phyloP scores from a whole-genome alignment of 179 eudicot genomes.

The Drosera spatulata region DNA sequence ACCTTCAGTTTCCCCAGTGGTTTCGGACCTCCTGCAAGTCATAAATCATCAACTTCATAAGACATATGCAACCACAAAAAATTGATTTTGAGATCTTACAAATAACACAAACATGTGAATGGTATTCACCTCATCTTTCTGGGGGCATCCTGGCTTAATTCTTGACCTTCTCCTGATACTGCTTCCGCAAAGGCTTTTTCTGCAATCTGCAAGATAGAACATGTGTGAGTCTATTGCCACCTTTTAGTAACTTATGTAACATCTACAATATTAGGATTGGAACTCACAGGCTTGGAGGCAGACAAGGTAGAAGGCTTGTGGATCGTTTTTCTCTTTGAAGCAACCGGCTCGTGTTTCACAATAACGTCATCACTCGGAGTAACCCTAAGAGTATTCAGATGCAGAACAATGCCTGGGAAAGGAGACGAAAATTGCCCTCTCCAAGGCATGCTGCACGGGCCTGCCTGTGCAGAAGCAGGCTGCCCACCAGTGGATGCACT shows the following conservation, averaged over 20 bases:
- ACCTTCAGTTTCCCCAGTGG: slow-evolving; percentile 36
- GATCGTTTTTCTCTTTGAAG: slow-evolving; percentile 39
- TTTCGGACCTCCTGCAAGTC: slow-evolving; percentile 46
- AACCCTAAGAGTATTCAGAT: slow-evolving; percentile 72
- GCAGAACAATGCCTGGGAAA: slow-evolving; percentile 84
- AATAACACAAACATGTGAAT: background rate
- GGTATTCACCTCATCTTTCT: slow-evolving; percentile 58
- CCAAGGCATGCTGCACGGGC: slow-evolving; percentile 13
- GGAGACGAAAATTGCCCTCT: slow-evolving; percentile 28
- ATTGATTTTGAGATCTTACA: background rate
- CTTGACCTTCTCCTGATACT: slow-evolving; percentile 20
- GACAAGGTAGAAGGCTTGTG: slow-evolving; percentile 24
- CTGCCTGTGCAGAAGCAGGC: slow-evolving; percentile 18
- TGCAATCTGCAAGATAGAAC: slow-evolving; percentile 1
- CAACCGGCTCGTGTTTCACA: slow-evolving; percentile 29
- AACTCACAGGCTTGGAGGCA: slow-evolving; percentile 9
- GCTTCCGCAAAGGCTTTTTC: slow-evolving; percentile 40
- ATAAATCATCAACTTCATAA: slow-evolving; percentile 2
- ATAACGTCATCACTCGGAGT: slow-evolving; percentile 39
- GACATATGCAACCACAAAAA: background rate
- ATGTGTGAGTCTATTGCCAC: slow-evolving; percentile 11
- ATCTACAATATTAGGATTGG: slow-evolving; percentile 20
- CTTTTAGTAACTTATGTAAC: slow-evolving; percentile 15
- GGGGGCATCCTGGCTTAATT: slow-evolving; percentile 40
- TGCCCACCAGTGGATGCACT: slow-evolving; percentile 23